These are phyloP conservation scores for Fusarium acutatum DNA, from an alignment of 2,329 filamentous ascomycete species.

Conservation along the genomic window DNA sequence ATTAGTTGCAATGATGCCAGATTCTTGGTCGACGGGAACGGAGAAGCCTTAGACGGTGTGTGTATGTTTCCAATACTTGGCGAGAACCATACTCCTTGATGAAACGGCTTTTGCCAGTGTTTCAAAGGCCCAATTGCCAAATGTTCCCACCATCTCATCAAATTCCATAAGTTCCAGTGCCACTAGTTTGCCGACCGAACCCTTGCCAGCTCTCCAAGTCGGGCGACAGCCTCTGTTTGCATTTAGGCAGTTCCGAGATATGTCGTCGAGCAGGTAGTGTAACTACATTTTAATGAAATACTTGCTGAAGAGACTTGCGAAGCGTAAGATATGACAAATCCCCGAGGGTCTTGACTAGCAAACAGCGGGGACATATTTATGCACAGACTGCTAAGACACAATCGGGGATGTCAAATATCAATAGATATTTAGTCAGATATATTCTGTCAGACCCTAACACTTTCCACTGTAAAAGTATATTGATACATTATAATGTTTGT, in stretches of 20 bases:
- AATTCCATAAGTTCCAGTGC: not conserved
- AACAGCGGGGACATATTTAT: not conserved
- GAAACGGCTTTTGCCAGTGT: not conserved
- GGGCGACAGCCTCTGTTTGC: too few relatives aligned
- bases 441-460: too few relatives aligned
- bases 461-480: not conserved
- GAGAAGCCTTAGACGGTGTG: not conserved
- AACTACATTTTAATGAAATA: not conserved
- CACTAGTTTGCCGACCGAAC: not conserved
- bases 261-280: not conserved
- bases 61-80: not conserved
- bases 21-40: not conserved
- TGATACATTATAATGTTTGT: too few relatives aligned
- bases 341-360: not conserved
- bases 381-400: not conserved
- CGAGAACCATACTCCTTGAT: not conserved
- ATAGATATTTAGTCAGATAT: not conserved
- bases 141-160: not conserved
- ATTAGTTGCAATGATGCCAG: not conserved
- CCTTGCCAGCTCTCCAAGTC: not conserved
- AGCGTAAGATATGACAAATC: not conserved
- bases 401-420: not conserved
- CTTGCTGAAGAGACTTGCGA: not conserved
- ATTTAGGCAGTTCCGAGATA: not conserved
- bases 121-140: not conserved